Evolutionary conservation across 148 eudicot genomes (phyloP).

Genomic region (Nyssa sinensis): DNA sequence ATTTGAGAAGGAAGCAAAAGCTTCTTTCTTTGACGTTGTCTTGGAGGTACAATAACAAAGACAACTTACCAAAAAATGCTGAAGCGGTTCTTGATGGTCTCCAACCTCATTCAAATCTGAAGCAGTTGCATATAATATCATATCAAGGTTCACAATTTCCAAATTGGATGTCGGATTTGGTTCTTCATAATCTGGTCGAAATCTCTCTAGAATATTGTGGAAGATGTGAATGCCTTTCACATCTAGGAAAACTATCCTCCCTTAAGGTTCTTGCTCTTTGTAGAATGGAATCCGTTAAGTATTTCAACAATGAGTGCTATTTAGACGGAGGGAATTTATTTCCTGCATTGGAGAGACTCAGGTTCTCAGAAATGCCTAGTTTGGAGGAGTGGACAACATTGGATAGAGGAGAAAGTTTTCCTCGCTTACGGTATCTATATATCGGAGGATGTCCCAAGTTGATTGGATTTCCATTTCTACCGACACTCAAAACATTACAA

Average conservation of each 20-base stretch:
- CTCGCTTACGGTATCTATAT: neutral
- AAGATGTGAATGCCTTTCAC: neutral
- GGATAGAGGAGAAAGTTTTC: neutral
- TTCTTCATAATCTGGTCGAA: constrained; percentile 2
- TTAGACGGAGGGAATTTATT: constrained; percentile 1
- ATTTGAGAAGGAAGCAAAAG: neutral
- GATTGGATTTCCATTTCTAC: neutral
- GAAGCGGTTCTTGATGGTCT: constrained; percentile 6
- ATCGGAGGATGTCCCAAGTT: neutral
- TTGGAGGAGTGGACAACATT: constrained; percentile 8
- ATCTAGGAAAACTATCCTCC: constrained; percentile 6
- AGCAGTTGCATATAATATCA: neutral
- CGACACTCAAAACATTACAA: neutral
- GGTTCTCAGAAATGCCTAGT: neutral
- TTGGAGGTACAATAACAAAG: neutral
- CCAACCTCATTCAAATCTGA: constrained; percentile 5
- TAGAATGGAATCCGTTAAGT: neutral
- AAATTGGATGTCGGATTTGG: neutral
- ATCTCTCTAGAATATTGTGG: neutral
- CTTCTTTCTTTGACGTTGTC: neutral
- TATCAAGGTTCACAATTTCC: constrained; percentile 3
- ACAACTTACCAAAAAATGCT: neutral
- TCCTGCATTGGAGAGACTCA: neutral
- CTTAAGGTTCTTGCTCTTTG: neutral
- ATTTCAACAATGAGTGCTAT: neutral